Base-by-base conservation (phyloP, 2,329 filamentous ascomycete species). In the Stemphylium lycopersici region DNA sequence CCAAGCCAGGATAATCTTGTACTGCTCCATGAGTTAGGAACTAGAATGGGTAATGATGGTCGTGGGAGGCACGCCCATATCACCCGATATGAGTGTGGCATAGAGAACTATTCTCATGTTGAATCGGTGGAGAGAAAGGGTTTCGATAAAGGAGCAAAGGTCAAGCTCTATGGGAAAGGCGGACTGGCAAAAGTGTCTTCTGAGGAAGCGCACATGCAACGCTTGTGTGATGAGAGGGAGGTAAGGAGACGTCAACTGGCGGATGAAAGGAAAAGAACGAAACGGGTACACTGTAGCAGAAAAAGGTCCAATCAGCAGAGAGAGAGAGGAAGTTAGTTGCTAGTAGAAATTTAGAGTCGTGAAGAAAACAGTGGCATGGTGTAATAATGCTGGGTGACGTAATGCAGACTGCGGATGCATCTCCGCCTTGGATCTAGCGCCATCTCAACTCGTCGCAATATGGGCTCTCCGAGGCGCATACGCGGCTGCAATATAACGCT, bases 401-500 rank as follows among this genome's bases (percentile, higher is more conserved):
- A 50, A 58, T 29, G 22, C 38, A 33, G 31, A 8, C 18, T 22
- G 2, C 59, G 59, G 57, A 50, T 46, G 24, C 38, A 33, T 15
- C 46, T 40, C 56, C 45, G 26, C 32, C 45, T 33, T 24, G 8
- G 31, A 33, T 8, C 18, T 55, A 55, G 52, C 38, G 26, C 24
- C 6, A 12, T 4, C 31, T 22, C 26, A 22, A 39, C 46, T 40
- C 33, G 32, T 51, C 40, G 45, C 38, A 50, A 34, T 22, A 15
- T 24, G 42, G 29, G 33, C 16, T 29, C 32, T 36, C 40, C 29
- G 39, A 20, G 29, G 36, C 52, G 40, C 33, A 36, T 51, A 36
- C 31, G 37, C 37, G 48, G 45, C 41, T 32, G 20, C 20, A 46
- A 26, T 29, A 32, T 24, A 12, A 18, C 4, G 41, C 20, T 44